phyloP scores from a whole-genome alignment of 192 early-diverging fungal genomes.

The Coemansia furcata region DNA sequence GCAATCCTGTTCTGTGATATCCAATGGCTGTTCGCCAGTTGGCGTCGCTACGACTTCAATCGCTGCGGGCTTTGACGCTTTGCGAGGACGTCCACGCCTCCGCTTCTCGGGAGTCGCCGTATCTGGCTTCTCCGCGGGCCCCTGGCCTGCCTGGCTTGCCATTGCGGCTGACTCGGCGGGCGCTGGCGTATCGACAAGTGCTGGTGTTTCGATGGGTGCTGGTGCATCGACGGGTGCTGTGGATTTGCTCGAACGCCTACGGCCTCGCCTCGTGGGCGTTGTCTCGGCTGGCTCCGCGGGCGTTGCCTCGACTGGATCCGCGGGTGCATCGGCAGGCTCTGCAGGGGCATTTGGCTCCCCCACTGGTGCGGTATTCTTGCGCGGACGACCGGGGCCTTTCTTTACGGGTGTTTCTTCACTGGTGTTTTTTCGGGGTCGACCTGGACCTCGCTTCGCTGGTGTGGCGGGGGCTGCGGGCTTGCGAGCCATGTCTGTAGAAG shows the following conservation, averaged over 20 bases:
- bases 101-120: not conserved
- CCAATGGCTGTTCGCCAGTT: not conserved
- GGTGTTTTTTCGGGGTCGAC: slow-evolving; percentile 6
- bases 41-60: not conserved
- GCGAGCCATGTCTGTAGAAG: not conserved
- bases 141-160: not conserved
- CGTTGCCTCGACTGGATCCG: not conserved
- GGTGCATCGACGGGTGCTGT: not conserved
- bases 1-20: no score
- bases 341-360: no score
- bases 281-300: not conserved
- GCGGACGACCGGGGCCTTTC: not conserved
- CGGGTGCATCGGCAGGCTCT: not conserved
- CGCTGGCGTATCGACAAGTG: not conserved
- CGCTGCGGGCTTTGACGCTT: not conserved
- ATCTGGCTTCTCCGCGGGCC: not conserved
- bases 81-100: not conserved
- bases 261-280: not conserved
- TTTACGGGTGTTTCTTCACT: not conserved
- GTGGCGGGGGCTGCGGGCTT: not conserved
- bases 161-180: not conserved
- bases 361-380: not conserved
- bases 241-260: not conserved
- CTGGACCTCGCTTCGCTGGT: slow-evolving; percentile 7
- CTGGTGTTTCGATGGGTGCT: not conserved